These are phyloP conservation scores for Trichophaea hybrida DNA, from an alignment of 2,329 filamentous ascomycete genomes.

Conservation along the genomic window DNA sequence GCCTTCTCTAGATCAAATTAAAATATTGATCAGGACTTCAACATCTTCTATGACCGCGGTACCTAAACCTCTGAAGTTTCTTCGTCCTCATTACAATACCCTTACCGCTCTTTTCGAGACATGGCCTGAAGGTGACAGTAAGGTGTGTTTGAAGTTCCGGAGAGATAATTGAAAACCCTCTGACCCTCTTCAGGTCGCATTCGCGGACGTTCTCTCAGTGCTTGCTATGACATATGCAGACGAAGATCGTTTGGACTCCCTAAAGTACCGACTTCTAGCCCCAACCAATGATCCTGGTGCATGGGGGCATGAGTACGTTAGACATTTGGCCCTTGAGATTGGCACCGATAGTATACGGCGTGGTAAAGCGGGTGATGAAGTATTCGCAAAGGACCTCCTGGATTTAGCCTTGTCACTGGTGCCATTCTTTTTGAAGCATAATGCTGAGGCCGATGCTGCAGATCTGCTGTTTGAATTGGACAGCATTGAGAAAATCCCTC, in stretches of 20 bases:
- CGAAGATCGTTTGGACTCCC: slow-evolving; percentile 85
- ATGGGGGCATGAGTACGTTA: slow-evolving; percentile 97
- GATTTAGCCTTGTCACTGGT: slow-evolving; percentile 74
- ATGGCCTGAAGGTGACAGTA: slow-evolving; percentile 73
- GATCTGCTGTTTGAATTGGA: slow-evolving; percentile 94
- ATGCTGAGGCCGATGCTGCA: slow-evolving; percentile 94
- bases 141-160: slow-evolving; percentile 40
- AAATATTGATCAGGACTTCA: slow-evolving; percentile 95
- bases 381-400: slow-evolving; percentile 57
- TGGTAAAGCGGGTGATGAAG: slow-evolving; percentile 58
- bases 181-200: slow-evolving; percentile 40
- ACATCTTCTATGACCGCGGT: slow-evolving; percentile 99
- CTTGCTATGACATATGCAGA: slow-evolving; percentile 98
- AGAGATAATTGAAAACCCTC: background rate
- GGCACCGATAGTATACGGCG: slow-evolving; percentile 86
- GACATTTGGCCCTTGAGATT: slow-evolving; percentile 89
- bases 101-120: slow-evolving; percentile 76
- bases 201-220: slow-evolving; percentile 92
- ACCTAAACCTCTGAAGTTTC: slow-evolving; percentile 94
- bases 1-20: slow-evolving; percentile 86
- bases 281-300: slow-evolving; percentile 85
- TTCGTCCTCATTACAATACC: slow-evolving; percentile 88
- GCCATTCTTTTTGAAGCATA: slow-evolving; percentile 90
- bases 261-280: slow-evolving; percentile 85
- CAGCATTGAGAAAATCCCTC: slow-evolving; percentile 81